Base-by-base conservation (phyloP, 148 eudicot genomes). In the Rhododendron henanense region DNA sequence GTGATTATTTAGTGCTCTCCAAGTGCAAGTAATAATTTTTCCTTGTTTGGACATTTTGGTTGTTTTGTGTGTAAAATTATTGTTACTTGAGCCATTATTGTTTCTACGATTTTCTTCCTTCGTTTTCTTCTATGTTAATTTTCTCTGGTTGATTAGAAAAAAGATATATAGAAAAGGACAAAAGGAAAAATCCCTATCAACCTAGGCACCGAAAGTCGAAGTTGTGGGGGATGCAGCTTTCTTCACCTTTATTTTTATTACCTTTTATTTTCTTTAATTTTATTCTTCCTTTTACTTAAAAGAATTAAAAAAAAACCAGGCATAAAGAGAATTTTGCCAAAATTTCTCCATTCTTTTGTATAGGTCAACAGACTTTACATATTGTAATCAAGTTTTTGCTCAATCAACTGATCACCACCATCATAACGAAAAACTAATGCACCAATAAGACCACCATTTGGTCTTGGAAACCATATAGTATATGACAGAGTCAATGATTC, bases 161-260 rank as follows among this genome's bases (percentile, higher is more conserved):
- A 39, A 28, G 13, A 23, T 39, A 39, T 39, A 39, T 39, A 21
- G 4, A 81, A 57, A 37, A 33, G 84, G 4, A 75, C 78, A 14
- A 33, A 37, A 59, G 33, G 31, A 6, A 57, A 57, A 33, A 8
- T 35, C 73, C 73, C 51, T 13, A 82, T 61, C 74, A 82, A 39
- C 31, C 74, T 23, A 37, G 8, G 84, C 84, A 82, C 84, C 84
- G 84, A 82, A 82, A 82, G 84, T 37, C 39, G 83, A 31, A 6
- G 14, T 48, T 9, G 33, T 18, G 84, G 18, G 48, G 39, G 73
- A 59, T 41, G 44, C 83, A 13, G 23, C 84, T 82, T 61, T 39
- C 74, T 16, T 82, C 74, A 59, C 51, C 41, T 82, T 82, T 81
- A 4, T 53, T 81, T 33, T 55, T 15, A n/a, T 35, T 44, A 44